Base-by-base conservation (phyloP, 345 rosid species). In the Anastatica hierochuntica region DNA sequence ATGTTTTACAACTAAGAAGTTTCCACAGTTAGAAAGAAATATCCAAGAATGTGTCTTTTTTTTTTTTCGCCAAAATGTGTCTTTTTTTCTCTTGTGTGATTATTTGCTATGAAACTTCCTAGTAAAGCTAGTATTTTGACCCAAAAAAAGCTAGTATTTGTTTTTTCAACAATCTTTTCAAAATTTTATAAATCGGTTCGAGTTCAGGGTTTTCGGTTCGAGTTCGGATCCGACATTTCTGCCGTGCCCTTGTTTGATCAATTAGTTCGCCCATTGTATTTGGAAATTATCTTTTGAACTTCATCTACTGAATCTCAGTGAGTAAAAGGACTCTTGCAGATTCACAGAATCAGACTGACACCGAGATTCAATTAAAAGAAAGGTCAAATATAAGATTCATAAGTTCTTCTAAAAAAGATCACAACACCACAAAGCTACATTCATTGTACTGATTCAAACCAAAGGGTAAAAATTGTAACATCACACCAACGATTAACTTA, bases 401-500 rank as follows among this genome's bases (percentile, higher is more conserved):
- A 58, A 14, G 29, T 44, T 37, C 53, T 43, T 49, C 3, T 17
- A 41, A 42, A 43, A 9, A 31, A 12, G 6, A 42, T 42, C 51
- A 26, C 38, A 64, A 23, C 21, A 56, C n/a, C 51, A 64, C 53
- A 65, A 43, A 49, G 59, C 34, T 49, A 65, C 50, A 48, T 8
- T 49, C 62, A 64, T 55, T 47, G 56, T 31, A 31, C 64, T 26
- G 37, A 8, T 17, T 31, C 20, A 64, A 57, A 56, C 44, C 58
- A 26, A 56, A 49, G 10, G 44, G 36, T 14, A 21, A 39, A 56
- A 41, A 50, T 49, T 34, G 53, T 58, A 58, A 7, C 64, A 65
- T 9, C 64, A 58, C 43, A 51, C 49, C 54, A 58, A 15, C 49
- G 21, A 51, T 53, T 58, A 58, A 58, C 55, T 66, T 58, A 37